Base-by-base conservation (phyloP, 2,329 filamentous ascomycete genomes). In the Ustilaginoidea virens region DNA sequence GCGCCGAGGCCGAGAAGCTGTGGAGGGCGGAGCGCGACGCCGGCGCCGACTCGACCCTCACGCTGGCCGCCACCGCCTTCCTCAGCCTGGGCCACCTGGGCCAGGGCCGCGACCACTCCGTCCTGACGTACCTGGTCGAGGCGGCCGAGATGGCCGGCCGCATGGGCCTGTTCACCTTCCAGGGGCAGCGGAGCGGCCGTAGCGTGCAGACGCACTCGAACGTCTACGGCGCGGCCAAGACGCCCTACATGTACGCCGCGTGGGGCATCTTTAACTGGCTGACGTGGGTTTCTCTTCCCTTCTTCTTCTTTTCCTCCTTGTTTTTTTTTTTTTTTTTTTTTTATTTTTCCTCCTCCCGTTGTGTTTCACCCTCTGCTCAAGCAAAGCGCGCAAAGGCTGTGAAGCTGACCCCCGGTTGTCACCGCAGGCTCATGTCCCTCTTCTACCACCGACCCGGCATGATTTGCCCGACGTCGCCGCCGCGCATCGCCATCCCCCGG, bases 361-460 rank as follows among this genome's bases (percentile, higher is more conserved):
- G n/a, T n/a, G n/a, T n/a, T n/a, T n/a, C n/a, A n/a, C n/a, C n/a
- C n/a, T n/a, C n/a, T n/a, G n/a, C n/a, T n/a, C n/a, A n/a, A n/a
- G n/a, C n/a, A n/a, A n/a, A n/a, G n/a, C n/a, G n/a, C n/a, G n/a
- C n/a, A n/a, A n/a, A n/a, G n/a, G n/a, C n/a, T n/a, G n/a, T n/a
- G n/a, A n/a, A n/a, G n/a, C n/a, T n/a, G n/a, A n/a, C n/a, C n/a
- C n/a, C n/a, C n/a, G n/a, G n/a, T n/a, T n/a, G n/a, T n/a, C n/a
- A n/a, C n/a, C n/a, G n/a, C n/a, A 53, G 50, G n/a, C 35, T 51
- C 15, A 32, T 48, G 16, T 46, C 43, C 2, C 31, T 46, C 2
- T 54, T 49, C 29, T 47, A 52, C 20, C 45, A 48, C 6, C 47
- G 52, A 15, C 47, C 50, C 3, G 48, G 44, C 5, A 35, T 42